phyloP scores from a whole-genome alignment of 257 asterid genomes.

The Nicotiana otophora region DNA sequence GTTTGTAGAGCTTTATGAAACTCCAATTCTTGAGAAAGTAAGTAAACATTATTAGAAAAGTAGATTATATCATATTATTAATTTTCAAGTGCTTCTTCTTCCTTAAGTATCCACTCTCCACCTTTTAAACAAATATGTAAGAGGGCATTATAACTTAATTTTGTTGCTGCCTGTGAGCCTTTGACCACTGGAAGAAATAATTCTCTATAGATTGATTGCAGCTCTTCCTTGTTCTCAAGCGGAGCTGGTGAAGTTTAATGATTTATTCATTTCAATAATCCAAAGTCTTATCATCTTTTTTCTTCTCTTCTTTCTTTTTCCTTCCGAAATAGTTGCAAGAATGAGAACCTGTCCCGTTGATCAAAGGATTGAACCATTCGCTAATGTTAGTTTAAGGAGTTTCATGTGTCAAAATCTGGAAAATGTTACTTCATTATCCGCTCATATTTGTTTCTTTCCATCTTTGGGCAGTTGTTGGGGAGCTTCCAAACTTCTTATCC shows the following conservation, averaged over 20 bases:
- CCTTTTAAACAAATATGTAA: not conserved
- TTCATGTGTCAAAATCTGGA: not conserved
- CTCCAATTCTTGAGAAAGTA: slow-evolving; percentile 87
- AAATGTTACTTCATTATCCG: not conserved
- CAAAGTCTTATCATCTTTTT: not conserved
- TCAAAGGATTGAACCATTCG: not conserved
- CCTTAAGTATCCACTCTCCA: not conserved
- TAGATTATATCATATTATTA: not conserved
- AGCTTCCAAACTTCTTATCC: slow-evolving; percentile 78
- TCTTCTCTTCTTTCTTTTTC: not conserved
- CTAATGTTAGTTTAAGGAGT: not conserved
- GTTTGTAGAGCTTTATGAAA: slow-evolving; percentile 81
- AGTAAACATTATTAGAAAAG: not conserved
- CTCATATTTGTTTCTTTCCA: slow-evolving; percentile 3
- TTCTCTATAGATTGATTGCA: not conserved
- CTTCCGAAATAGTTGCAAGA: not conserved
- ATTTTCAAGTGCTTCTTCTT: not conserved
- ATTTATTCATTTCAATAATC: not conserved
- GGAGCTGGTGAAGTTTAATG: not conserved
- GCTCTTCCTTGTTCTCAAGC: not conserved
- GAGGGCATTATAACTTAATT: not conserved
- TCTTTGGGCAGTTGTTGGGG: slow-evolving; percentile 64
- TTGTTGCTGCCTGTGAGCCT: not conserved
- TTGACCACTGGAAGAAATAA: not conserved
- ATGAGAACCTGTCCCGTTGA: not conserved